Evolutionary conservation across 208 protist species (phyloP).

Genomic region (Trypanosoma caninum): DNA sequence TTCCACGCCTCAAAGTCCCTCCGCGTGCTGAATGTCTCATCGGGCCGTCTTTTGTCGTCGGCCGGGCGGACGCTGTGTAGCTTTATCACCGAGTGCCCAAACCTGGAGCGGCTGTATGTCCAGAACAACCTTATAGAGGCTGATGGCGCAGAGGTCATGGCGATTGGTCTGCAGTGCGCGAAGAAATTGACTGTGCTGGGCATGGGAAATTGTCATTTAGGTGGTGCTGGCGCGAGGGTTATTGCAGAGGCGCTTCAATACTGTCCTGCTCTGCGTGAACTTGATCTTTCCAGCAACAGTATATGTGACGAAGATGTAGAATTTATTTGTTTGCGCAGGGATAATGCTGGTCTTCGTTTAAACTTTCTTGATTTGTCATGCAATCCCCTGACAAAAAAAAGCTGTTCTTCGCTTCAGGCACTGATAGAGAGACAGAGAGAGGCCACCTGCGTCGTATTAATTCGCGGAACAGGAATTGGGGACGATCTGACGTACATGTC

Average conservation of each 20-base stretch:
- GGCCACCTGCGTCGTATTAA: slow-evolving; percentile 41
- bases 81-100: slow-evolving; percentile 32
- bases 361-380: slow-evolving; percentile 39
- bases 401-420: slow-evolving; percentile 21
- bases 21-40: slow-evolving; percentile 44
- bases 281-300: slow-evolving; percentile 64
- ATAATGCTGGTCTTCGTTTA: slow-evolving; percentile 32
- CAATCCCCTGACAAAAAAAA: slow-evolving; percentile 44
- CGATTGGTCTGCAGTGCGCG: slow-evolving; percentile 35
- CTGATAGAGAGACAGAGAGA: slow-evolving; percentile 35
- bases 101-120: slow-evolving; percentile 44
- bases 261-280: slow-evolving; percentile 41
- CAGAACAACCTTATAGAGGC: slow-evolving; percentile 52
- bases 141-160: slow-evolving; percentile 47
- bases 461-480: slow-evolving; percentile 47
- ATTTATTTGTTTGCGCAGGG: slow-evolving; percentile 35
- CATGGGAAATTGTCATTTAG: slow-evolving; percentile 46
- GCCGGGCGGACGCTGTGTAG: slow-evolving; percentile 39
- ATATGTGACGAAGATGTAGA: slow-evolving; percentile 52
- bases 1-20: slow-evolving; percentile 28
- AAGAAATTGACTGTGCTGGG: slow-evolving; percentile 35
- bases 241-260: slow-evolving; percentile 41
- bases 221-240: slow-evolving; percentile 37
- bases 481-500: slow-evolving; percentile 18
- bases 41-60: slow-evolving; percentile 40